Conservation (phyloP, 2,329 filamentous ascomycete genomes). For the Colletotrichum euphorbiae region DNA sequence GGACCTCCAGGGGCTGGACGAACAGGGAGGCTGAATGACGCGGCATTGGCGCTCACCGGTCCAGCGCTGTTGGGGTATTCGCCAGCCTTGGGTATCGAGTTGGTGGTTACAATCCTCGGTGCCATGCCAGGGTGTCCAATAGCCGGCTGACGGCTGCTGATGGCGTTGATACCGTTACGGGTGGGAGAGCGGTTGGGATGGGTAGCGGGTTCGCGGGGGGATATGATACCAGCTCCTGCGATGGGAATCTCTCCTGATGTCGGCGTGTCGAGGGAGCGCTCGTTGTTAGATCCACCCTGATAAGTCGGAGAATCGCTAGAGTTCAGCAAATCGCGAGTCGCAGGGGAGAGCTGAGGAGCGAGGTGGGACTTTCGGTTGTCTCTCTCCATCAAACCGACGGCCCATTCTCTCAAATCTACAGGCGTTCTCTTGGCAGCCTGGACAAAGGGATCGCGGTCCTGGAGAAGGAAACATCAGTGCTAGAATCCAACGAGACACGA, state of each 20-base stretch:
- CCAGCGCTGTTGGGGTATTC: constrained; percentile 53
- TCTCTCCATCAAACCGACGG: constrained; percentile 90
- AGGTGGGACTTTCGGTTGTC: constrained; percentile 97
- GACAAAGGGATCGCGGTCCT: constrained; percentile 94
- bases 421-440: constrained; percentile 97
- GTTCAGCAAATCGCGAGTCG: constrained; percentile 80
- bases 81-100: constrained; percentile 63
- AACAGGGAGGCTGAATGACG: constrained; percentile 73
- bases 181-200: constrained; percentile 64
- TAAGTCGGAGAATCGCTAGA: constrained; percentile 69
- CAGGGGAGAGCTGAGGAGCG: constrained; percentile 81
- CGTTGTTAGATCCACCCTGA: constrained; percentile 55
- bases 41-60: constrained; percentile 57
- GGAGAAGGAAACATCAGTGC: constrained; percentile 43
- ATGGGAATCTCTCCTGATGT: constrained; percentile 81
- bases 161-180: constrained; percentile 59
- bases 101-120: constrained; percentile 62
- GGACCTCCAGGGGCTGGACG: constrained; percentile 70
- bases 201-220: constrained; percentile 62
- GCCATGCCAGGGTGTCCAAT: constrained; percentile 64
- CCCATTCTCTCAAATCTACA: constrained; percentile 94
- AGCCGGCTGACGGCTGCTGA: constrained; percentile 55
- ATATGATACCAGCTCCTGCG: constrained; percentile 65
- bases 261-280: constrained; percentile 67
- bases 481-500: background rate